Evolutionary conservation across 1,284 basidiomycete genomes (phyloP).

Genomic region (Apiotrichum mycotoxinovorans): DNA sequence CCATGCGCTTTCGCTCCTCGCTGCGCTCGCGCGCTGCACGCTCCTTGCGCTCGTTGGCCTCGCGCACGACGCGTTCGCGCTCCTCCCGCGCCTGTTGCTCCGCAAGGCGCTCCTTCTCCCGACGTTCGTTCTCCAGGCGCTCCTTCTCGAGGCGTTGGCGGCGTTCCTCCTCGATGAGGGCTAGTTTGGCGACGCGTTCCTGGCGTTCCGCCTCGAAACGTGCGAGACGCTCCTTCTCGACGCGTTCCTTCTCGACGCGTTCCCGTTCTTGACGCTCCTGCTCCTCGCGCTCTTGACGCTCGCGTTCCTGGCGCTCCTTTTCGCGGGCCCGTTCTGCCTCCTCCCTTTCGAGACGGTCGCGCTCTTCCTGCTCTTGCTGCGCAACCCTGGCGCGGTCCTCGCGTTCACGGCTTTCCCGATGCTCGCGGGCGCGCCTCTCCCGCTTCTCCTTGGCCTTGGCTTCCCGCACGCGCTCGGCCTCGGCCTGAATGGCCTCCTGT

Average conservation of each 20-base stretch:
- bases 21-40: not conserved
- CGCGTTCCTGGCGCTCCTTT: not conserved
- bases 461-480: not conserved
- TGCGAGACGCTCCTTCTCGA: not conserved
- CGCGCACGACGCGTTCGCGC: not conserved
- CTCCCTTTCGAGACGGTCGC: not conserved
- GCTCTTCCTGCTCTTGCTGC: not conserved
- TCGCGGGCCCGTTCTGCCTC: not conserved
- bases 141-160: not conserved
- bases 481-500: constrained; percentile 11
- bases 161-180: not conserved
- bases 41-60: not conserved
- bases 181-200: not conserved
- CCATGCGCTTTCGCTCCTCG: not conserved
- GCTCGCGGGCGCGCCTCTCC: not conserved
- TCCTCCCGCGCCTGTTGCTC: not conserved
- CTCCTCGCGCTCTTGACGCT: not conserved
- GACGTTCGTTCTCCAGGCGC: not conserved
- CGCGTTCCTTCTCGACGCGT: not conserved
- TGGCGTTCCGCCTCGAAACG: not conserved
- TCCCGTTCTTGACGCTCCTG: not conserved
- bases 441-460: not conserved
- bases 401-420: not conserved
- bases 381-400: not conserved
- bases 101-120: not conserved